These are phyloP conservation scores for Trichomonas tenax DNA, from an alignment of 208 protist species.

Conservation along the genomic window DNA sequence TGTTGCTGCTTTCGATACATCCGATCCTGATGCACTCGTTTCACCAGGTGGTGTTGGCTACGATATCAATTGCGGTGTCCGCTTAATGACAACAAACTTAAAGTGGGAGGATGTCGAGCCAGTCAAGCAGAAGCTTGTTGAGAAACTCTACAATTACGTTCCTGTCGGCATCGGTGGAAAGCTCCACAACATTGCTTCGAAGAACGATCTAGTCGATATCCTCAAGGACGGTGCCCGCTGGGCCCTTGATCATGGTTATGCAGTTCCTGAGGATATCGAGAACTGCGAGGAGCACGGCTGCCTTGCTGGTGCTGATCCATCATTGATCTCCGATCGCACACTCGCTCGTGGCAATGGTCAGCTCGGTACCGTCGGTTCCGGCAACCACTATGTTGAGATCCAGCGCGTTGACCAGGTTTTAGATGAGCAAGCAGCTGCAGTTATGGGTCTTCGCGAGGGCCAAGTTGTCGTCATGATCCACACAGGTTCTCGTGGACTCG, in stretches of 20 bases:
- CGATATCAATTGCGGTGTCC: conserved; percentile 76
- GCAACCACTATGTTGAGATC: conserved; percentile 62
- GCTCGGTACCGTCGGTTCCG: conserved; percentile 58
- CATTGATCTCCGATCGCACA: conserved; percentile 50
- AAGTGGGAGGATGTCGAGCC: conserved; percentile 42
- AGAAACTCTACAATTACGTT: neutral
- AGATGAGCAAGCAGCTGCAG: conserved; percentile 46
- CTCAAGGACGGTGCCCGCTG: conserved; percentile 62
- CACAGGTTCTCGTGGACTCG: conserved; percentile 58
- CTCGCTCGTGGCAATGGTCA: conserved; percentile 56
- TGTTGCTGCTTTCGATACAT: conserved; percentile 34
- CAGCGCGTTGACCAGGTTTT: conserved; percentile 61
- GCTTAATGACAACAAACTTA: conserved; percentile 62
- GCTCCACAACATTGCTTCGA: neutral
- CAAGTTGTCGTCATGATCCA: conserved; percentile 64
- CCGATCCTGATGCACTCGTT: conserved; percentile 55
- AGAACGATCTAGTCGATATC: conserved; percentile 45
- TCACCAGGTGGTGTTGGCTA: conserved; percentile 62
- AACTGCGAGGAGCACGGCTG: conserved; percentile 60
- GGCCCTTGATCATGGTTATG: conserved; percentile 57
- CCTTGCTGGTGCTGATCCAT: conserved; percentile 47
- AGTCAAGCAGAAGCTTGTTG: neutral
- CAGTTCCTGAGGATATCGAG: conserved; percentile 62
- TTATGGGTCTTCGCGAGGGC: conserved; percentile 58
- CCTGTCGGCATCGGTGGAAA: conserved; percentile 2